Conservation (phyloP, 2,329 filamentous ascomycete genomes). For the Neonectria coccinea region DNA sequence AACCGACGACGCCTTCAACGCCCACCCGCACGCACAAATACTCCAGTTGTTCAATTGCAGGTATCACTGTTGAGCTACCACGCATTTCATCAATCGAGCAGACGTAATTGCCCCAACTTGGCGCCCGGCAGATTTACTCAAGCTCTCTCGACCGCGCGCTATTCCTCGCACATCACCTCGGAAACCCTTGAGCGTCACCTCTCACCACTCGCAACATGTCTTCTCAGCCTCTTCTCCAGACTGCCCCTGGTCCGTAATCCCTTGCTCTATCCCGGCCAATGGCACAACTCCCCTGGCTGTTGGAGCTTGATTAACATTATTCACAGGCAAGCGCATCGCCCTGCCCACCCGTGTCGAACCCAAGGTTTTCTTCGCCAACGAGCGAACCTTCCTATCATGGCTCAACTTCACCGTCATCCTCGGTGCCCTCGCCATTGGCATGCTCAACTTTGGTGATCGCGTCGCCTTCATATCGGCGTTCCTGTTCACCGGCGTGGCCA, state of each 20-base stretch:
- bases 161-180: slow-evolving; percentile 3
- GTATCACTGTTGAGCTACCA: not conserved
- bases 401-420: slow-evolving; percentile 99
- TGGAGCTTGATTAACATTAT: slow-evolving; percentile 29
- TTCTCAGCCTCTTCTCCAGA: slow-evolving; percentile 94
- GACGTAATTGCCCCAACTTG: not conserved
- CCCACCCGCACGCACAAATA: not conserved
- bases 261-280: not conserved
- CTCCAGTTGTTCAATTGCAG: not conserved
- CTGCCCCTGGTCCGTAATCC: slow-evolving; percentile 79
- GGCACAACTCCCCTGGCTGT: slow-evolving; percentile 2
- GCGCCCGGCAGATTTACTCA: slow-evolving; percentile 5
- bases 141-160: slow-evolving; percentile 12
- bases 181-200: slow-evolving; percentile 9
- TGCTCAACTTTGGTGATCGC: slow-evolving; percentile 97
- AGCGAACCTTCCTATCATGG: slow-evolving; percentile 99
- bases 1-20: slow-evolving; percentile 9
- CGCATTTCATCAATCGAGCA: slow-evolving; percentile 7
- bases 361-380: slow-evolving; percentile 99
- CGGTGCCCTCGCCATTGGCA: slow-evolving; percentile 93
- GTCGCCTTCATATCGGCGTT: slow-evolving; percentile 94
- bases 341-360: slow-evolving; percentile 98
- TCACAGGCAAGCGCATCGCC: slow-evolving; percentile 95
- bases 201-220: slow-evolving; percentile 74
- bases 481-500: slow-evolving; percentile 92